phyloP scores from a whole-genome alignment of 1,284 basidiomycete species.

The Omphalotus olearius region DNA sequence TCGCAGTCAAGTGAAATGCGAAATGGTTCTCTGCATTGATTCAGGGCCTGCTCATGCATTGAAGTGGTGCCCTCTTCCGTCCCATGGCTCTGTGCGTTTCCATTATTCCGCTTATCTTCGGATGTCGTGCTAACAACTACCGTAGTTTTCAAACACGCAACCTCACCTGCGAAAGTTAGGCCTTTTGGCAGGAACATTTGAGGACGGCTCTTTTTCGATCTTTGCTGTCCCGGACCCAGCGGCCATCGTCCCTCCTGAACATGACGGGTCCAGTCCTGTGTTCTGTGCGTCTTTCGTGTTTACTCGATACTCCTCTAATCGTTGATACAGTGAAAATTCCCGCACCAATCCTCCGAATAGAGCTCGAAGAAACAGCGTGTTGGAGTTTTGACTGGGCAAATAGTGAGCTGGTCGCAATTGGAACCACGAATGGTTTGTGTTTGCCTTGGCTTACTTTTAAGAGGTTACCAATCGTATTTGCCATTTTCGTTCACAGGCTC shows the following conservation, averaged over 20 bases:
- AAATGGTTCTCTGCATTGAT: constrained; percentile 75
- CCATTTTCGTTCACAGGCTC: constrained; percentile 42
- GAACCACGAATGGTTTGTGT: constrained; percentile 72
- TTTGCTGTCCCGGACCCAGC: constrained; percentile 75
- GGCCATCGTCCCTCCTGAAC: constrained; percentile 33
- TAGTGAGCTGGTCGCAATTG: constrained; percentile 73
- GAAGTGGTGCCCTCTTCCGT: constrained; percentile 87
- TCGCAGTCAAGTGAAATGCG: constrained; percentile 53
- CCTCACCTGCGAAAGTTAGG: constrained; percentile 64
- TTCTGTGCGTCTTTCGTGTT: constrained; percentile 31
- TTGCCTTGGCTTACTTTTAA: background rate
- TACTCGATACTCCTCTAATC: background rate
- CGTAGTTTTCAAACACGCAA: constrained; percentile 20
- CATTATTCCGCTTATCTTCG: constrained; percentile 1
- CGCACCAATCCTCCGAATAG: constrained; percentile 63
- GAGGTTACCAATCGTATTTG: background rate
- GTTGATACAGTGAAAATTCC: constrained; percentile 47
- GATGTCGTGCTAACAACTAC: background rate
- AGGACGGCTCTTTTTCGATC: constrained; percentile 76
- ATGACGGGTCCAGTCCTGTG: constrained; percentile 29
- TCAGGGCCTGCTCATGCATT: constrained; percentile 71
- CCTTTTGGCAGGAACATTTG: constrained; percentile 76
- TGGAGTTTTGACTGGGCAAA: constrained; percentile 86
- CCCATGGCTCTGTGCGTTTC: constrained; percentile 49
- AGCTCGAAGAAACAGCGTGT: constrained; percentile 67